Evolutionary conservation across 192 early-diverging fungal species (phyloP), one percentile per base, ranked within the genome.

Genomic region (Haplosporangium gracile): DNA sequence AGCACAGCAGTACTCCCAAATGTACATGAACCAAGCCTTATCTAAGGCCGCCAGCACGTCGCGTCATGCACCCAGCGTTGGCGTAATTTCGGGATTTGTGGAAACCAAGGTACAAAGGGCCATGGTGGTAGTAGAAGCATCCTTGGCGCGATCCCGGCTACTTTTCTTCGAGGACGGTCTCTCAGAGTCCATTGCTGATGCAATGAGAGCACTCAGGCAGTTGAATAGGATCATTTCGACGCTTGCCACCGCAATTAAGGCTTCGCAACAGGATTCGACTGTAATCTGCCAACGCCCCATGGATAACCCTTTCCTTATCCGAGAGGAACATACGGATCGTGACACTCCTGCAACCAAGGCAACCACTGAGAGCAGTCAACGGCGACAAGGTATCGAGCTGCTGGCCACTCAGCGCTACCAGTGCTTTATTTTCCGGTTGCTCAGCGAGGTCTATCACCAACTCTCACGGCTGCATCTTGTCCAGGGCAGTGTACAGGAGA

Each of bases 401-500:
- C 45, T 86, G 34, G 70, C 75, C 4, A 77, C 70, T 11, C 84
- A 80, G 34, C 29, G 79, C 43, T 78, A 78, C 26, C 84, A 81
- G 26, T 86, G 84, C 79, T 69, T 76, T 20, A 73, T 78, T 9
- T 81, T 86, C 47, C 77, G 63, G 7, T 76, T 86, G 2, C 75
- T 95, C 32, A 78, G 91, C 10, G 90, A 90, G 36, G 88, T 88
- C 20, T 91, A 87, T 55, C 65, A 87, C 32, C 90, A 89, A 45
- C 82, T 95, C 1, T 92, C 91, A 22, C 72, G 29, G 60, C 60
- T 95, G 2, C 89, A 93, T 76, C 49, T 93, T 4, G 70, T 88
- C 18, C 92, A 92, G 7, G 95, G 95, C 6, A 92, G 93, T 18
- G 77, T 86, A 29, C 79, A 82, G 39, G 93, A 95, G 73, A 90